Percentiles rank a stretch among this genome's conserved stretches.
phyloP scores from a whole-genome alignment of 1,284 basidiomycete species.

The Cryptococcus depauperatus region DNA sequence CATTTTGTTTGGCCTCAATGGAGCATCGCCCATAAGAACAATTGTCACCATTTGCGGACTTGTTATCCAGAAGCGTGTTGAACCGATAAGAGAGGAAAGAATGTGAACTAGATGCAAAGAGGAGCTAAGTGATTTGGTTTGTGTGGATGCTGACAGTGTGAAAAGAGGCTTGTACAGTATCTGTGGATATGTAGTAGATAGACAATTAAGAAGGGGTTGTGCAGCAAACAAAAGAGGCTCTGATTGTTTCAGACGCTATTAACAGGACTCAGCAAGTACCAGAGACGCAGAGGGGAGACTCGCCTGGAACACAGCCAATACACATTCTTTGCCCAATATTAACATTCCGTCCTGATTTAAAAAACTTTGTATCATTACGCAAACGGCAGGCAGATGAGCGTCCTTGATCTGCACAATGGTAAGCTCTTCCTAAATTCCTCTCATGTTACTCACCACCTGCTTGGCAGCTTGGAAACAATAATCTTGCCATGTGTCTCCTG shows the following conservation, averaged over 20 bases:
- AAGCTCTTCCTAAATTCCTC: neutral
- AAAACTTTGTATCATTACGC: conserved; percentile 11
- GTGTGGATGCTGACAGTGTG: conserved; percentile 57
- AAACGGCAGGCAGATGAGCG: conserved; percentile 3
- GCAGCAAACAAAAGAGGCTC: too few relatives aligned
- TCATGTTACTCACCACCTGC: conserved; percentile 9
- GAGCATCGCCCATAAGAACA: conserved; percentile 48
- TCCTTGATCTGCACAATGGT: neutral
- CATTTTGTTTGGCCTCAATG: conserved; percentile 30
- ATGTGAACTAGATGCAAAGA: conserved; percentile 54
- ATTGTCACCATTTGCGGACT: conserved; percentile 70
- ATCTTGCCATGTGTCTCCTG: conserved; percentile 1
- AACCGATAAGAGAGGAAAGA: conserved; percentile 51
- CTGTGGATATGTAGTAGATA: conserved; percentile 48
- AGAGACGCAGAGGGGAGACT: too few relatives aligned
- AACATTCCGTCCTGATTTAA: conserved; percentile 5
- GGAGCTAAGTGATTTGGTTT: conserved; percentile 53
- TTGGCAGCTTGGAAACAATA: conserved; percentile 9
- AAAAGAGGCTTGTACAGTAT: conserved; percentile 69
- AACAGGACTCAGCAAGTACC: too few relatives aligned
- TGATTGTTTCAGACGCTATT: too few relatives aligned
- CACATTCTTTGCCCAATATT: conserved; percentile 8
- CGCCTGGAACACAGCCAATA: conserved; percentile 13
- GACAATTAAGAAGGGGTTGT: conserved; percentile 25
- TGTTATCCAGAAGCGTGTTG: conserved; percentile 55